Evolutionary conservation across 164 flowering plant genomes (phyloP), one percentile per base, ranked within the genome.

Genomic region (Pachysandra terminalis): DNA sequence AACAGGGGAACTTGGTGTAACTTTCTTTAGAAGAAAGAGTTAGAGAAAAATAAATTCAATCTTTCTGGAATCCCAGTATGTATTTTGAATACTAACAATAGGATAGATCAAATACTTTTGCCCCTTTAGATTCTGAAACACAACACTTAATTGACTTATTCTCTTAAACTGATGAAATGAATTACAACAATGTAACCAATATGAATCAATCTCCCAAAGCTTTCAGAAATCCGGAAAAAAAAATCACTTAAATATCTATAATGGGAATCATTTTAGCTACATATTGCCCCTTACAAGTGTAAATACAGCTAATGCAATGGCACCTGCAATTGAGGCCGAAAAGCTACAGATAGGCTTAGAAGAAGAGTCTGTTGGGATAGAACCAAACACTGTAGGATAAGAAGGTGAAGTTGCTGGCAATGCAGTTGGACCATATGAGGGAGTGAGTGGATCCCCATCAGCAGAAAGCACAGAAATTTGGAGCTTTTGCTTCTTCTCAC

Each of bases 401-500:
- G 96, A 84, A 17, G 97, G 95, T 23, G 90, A 65, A 65, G 68
- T 45, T 9, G 66, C 86, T 22, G 86, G 72, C 65, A 74, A 48
- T 62, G 75, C 67, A 37, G 75, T 32, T 4, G 89, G 80, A 49
- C 74, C 80, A 28, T 57, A 67, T 19, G 84, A 68, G 0, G 90
- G 80, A 63, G 83, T 54, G 9, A 54, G 32, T 35, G 73, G 76
- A 54, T 85, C 68, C 28, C 85, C 97, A 71, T 90, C 77, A 7
- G 82, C 89, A 9, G 72, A 56, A 49, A 71, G 41, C 64, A 87
- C 84, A 24, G 83, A 74, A 52, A 96, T 73, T 53, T 80, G 81
- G 8, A 93, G 92, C 78, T 87, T 96, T 79, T 96, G 97, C 17
- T 65, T 71, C 78, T 93, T 91, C n/a, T 78, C 70, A 56, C 99